These are phyloP conservation scores for Acorus calamus DNA, from an alignment of 106 monocot species.

Conservation along the genomic window DNA sequence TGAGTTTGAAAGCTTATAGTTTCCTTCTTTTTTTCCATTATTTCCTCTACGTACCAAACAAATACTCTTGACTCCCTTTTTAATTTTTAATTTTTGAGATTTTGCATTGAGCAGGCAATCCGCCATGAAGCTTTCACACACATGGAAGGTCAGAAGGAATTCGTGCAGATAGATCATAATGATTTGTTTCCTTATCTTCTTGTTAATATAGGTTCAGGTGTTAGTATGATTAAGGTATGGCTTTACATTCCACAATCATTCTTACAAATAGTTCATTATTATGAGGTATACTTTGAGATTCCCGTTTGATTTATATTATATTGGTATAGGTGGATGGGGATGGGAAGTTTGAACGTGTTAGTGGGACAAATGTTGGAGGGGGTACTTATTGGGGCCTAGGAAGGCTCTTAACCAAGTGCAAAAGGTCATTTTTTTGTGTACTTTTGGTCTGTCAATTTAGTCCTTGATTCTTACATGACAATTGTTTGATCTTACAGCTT, in stretches of 20 bases:
- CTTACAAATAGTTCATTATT: slow-evolving; percentile 2
- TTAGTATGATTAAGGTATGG: slow-evolving; percentile 68
- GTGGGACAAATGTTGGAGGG: slow-evolving; percentile 69
- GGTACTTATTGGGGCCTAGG: slow-evolving; percentile 72
- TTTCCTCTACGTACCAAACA: too few relatives aligned
- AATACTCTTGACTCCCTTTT: too few relatives aligned
- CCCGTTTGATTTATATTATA: not conserved
- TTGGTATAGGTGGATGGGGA: slow-evolving; percentile 47
- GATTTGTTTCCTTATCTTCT: slow-evolving; percentile 62
- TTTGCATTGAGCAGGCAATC: slow-evolving; percentile 28
- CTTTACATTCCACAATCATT: not conserved
- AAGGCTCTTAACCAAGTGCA: slow-evolving; percentile 71
- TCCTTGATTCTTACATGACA: not conserved
- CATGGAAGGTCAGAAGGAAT: slow-evolving; percentile 26
- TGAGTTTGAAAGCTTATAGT: too few relatives aligned
- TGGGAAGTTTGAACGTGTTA: slow-evolving; percentile 63
- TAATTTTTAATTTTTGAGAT: not conserved
- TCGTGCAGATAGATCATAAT: slow-evolving; percentile 27
- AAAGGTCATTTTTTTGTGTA: slow-evolving; percentile 23
- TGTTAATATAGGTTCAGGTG: slow-evolving; percentile 75
- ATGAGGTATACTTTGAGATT: not conserved
- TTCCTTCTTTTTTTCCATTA: too few relatives aligned
- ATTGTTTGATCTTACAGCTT: slow-evolving; percentile 30
- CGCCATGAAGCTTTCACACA: slow-evolving; percentile 48
- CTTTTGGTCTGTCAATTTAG: not conserved